Base-by-base conservation (phyloP, 2,329 filamentous ascomycete species). In the Aureobasidium lini region DNA sequence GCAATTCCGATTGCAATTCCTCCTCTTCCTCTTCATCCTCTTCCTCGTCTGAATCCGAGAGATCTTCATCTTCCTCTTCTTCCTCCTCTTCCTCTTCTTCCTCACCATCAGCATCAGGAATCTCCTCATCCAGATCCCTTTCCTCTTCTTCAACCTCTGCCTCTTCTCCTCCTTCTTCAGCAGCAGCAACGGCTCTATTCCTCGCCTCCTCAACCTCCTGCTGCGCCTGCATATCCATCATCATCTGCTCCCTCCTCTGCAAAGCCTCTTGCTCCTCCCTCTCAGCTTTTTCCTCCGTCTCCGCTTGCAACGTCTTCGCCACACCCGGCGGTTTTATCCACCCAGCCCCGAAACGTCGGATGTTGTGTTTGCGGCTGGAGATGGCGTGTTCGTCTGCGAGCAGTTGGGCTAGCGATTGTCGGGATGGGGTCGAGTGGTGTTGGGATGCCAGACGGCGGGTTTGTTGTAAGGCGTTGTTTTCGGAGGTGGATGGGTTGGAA, bases 301-400 rank as follows among this genome's bases (percentile, higher is more conserved):
- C 84, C 63, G 95, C 91, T 70, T 95, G 87, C 61, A 96, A 84
- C 1, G 93, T 96, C 79, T 97, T 99, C 60, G 84, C 73, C 59
- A 96, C 81, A 7, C 93, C 94, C 0, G 90, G 91, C 0, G 94
- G 94, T 61, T 88, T 89, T 59, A 99, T 86, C 94, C 94, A 99
- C 46, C 83, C 83, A 64, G 86, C 88, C 62, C 94, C 94, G 70
- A 95, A 96, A 68, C 91, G 89, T 49, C 88, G 84, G 32, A 97
- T 87, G 65, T 93, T 90, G 49, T 84, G 76, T 68, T 92, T 90
- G 48, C 93, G 89, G 8, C 87, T 82, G 58, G 86, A 83, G 64
- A 95, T 81, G 60, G 85, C 82, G 62, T 85, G 81, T 75, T 97
- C 94, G 70, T 96, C 93, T 43, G 84, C 76, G 29, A 83, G 79